Evolutionary conservation across 495 filamentous ascomycete species (phyloP).

Genomic region (Amniculicola lignicola): DNA sequence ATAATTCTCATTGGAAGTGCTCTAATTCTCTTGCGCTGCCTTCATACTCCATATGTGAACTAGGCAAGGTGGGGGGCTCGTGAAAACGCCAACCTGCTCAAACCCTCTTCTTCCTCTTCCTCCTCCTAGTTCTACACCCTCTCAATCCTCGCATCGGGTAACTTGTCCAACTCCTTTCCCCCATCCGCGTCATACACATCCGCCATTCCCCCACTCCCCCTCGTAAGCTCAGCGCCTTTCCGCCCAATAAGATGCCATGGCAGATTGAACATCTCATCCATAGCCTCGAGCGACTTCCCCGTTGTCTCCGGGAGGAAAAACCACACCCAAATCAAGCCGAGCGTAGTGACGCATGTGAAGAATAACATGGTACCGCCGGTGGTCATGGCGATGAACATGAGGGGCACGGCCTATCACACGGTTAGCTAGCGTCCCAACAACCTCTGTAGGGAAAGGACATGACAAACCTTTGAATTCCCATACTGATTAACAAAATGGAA

Average conservation of each 20-base stretch:
- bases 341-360: constrained; percentile 59
- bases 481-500: constrained; percentile 74
- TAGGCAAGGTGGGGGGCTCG: no score
- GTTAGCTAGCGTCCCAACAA: not conserved
- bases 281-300: constrained; percentile 55
- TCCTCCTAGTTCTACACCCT: not conserved
- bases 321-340: constrained; percentile 42
- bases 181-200: constrained; percentile 33
- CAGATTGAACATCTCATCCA: constrained; percentile 66
- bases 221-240: constrained; percentile 48
- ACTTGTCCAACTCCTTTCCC: constrained; percentile 27
- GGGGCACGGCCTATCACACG: constrained; percentile 36
- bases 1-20: no score
- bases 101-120: constrained; percentile 8
- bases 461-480: constrained; percentile 53
- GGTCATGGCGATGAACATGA: constrained; percentile 52
- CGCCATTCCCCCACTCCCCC: constrained; percentile 26
- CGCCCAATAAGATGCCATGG: constrained; percentile 65
- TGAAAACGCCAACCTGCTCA: no score
- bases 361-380: constrained; percentile 59
- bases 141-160: not conserved
- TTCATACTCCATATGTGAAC: no score
- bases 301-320: constrained; percentile 40
- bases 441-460: not conserved
- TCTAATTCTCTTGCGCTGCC: no score